These are phyloP conservation scores for Venturia effusa DNA, from an alignment of 2,329 filamentous ascomycete species.

Conservation along the genomic window DNA sequence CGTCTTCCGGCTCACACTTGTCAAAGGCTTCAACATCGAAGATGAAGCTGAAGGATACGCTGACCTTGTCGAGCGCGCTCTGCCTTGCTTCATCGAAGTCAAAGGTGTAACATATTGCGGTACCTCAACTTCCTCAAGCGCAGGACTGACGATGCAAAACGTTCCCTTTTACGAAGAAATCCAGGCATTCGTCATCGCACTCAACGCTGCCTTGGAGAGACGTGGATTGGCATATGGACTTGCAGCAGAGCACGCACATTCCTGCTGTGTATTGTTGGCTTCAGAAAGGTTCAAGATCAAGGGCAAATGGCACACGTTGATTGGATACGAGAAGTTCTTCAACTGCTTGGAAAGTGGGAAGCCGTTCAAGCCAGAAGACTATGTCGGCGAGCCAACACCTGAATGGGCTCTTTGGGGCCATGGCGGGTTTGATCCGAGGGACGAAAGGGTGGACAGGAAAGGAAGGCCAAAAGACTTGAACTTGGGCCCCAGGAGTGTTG, in stretches of 20 bases:
- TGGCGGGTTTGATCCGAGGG: slow-evolving; percentile 85
- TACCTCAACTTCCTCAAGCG: slow-evolving; percentile 71
- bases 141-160: slow-evolving; percentile 91
- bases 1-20: slow-evolving; percentile 87
- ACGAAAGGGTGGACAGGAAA: slow-evolving; percentile 79
- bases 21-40: slow-evolving; percentile 96
- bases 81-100: slow-evolving; percentile 88
- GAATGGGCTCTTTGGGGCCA: slow-evolving; percentile 95
- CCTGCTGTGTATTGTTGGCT: slow-evolving; percentile 81
- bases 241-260: slow-evolving; percentile 89
- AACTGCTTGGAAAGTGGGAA: slow-evolving; percentile 55
- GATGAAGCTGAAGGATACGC: slow-evolving; percentile 89
- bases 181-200: slow-evolving; percentile 64
- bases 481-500: background rate
- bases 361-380: slow-evolving; percentile 73
- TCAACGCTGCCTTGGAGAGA: slow-evolving; percentile 56
- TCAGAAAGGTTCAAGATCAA: slow-evolving; percentile 67
- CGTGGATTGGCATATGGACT: slow-evolving; percentile 78
- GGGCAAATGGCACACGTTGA: slow-evolving; percentile 80
- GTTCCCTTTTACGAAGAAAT: slow-evolving; percentile 95
- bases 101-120: slow-evolving; percentile 98
- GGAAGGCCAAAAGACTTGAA: slow-evolving; percentile 38
- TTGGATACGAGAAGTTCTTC: slow-evolving; percentile 87
- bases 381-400: slow-evolving; percentile 72
- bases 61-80: slow-evolving; percentile 69